A percentile compares a stretch with the other conserved stretches of the same genome.
phyloP scores from a whole-genome alignment of 2,329 filamentous ascomycete species.

The Trichoderma lentiforme region DNA sequence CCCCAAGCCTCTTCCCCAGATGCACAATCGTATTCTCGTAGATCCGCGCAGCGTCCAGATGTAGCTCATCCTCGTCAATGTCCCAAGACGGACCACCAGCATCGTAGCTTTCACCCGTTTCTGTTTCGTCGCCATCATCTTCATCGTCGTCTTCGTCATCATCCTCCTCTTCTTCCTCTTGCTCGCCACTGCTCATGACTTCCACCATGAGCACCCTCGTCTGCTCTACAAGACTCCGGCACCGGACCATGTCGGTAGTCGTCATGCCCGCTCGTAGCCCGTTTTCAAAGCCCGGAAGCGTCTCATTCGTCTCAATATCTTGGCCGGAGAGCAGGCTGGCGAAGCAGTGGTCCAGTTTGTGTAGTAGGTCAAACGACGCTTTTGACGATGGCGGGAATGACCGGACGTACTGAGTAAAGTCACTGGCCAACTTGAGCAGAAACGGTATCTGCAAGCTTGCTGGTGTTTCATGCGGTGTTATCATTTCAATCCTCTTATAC shows the following conservation, averaged over 20 bases:
- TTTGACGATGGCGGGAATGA: conserved; percentile 62
- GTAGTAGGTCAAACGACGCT: conserved; percentile 67
- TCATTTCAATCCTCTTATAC: neutral
- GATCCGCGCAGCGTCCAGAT: conserved; percentile 70
- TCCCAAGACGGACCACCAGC: conserved; percentile 31
- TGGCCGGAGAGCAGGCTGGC: conserved; percentile 67
- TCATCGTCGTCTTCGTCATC: conserved; percentile 37
- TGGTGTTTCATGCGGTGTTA: conserved; percentile 32
- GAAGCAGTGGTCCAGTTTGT: conserved; percentile 82
- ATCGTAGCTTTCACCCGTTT: conserved; percentile 34
- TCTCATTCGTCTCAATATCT: conserved; percentile 62
- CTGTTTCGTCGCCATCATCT: conserved; percentile 38
- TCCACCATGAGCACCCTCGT: conserved; percentile 69
- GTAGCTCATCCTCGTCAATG: conserved; percentile 48
- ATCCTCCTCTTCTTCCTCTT: conserved; percentile 42
- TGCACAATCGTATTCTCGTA: conserved; percentile 78
- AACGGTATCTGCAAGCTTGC: conserved; percentile 80
- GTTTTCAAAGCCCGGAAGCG: conserved; percentile 67
- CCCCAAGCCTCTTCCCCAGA: conserved; percentile 64
- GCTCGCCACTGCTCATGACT: conserved; percentile 51
- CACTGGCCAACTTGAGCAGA: conserved; percentile 71
- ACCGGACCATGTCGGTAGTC: conserved; percentile 79
- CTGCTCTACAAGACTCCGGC: conserved; percentile 75
- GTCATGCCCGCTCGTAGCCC: conserved; percentile 65
- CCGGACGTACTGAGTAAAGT: conserved; percentile 68